Evolutionary conservation across 2,329 filamentous ascomycete species (phyloP).

Genomic region (Fusarium citri): DNA sequence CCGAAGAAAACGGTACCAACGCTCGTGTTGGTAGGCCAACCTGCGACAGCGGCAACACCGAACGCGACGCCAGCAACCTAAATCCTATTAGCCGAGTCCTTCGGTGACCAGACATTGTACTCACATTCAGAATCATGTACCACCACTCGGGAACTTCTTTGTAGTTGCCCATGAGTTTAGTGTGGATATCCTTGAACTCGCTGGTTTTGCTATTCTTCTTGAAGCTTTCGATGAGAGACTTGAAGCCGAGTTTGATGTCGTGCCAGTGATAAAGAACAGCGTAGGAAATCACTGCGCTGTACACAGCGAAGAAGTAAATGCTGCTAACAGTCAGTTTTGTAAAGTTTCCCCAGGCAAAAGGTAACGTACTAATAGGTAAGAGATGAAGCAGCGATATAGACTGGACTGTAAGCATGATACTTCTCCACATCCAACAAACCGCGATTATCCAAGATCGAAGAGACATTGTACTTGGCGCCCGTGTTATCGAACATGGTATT

Average conservation of each 20-base stretch:
- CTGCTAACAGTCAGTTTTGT: background rate
- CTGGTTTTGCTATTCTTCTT: constrained; percentile 15
- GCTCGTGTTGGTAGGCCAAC: constrained; percentile 57
- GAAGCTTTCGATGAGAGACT: constrained; percentile 30
- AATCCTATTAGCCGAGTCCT: background rate
- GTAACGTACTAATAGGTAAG: constrained; percentile 35
- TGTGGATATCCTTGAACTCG: constrained; percentile 56
- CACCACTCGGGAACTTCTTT: constrained; percentile 63
- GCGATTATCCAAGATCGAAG: constrained; percentile 56
- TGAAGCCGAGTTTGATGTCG: constrained; percentile 50
- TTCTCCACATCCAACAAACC: constrained; percentile 49
- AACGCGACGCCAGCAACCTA: constrained; percentile 48
- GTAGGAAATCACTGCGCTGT: constrained; percentile 52
- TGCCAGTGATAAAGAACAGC: constrained; percentile 51
- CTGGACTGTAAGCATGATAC: constrained; percentile 52
- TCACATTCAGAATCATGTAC: constrained; percentile 45
- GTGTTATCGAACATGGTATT: constrained; percentile 59
- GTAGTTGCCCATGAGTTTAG: constrained; percentile 57
- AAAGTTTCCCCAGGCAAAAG: fast-evolving
- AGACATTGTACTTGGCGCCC: constrained; percentile 55
- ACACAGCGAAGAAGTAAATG: constrained; percentile 44
- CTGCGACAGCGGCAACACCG: constrained; percentile 52
- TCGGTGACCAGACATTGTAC: fast-evolving
- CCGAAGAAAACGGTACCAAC: constrained; percentile 58
- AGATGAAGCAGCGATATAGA: constrained; percentile 47